A percentile compares a stretch with the other conserved stretches of the same genome.
Evolutionary conservation across 148 eudicot species (phyloP).

Genomic region (Talinum fruticosum): DNA sequence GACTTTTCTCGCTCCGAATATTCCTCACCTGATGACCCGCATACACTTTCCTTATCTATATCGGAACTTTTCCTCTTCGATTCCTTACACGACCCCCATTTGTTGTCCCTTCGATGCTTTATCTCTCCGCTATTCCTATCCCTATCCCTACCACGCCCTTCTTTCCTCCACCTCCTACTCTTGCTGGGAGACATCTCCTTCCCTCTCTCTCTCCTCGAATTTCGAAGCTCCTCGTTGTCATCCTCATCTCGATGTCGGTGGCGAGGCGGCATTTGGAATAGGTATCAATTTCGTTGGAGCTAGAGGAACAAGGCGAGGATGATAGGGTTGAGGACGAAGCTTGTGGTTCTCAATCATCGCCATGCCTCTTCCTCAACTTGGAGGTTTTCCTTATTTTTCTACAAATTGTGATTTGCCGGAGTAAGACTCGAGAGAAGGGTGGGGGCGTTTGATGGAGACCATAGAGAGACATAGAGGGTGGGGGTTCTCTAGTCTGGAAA

Average conservation of each 20-base stretch:
- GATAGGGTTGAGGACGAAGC: constrained; percentile 1
- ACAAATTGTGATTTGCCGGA: not conserved
- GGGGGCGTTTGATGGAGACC: not conserved
- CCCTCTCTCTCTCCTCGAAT: constrained; percentile 31
- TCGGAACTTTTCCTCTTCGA: constrained; percentile 37
- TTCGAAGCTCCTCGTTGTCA: constrained; percentile 6
- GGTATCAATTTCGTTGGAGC: constrained; percentile 10
- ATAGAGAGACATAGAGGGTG: not conserved
- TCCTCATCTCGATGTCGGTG: not conserved
- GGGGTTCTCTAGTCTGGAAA: too few relatives aligned
- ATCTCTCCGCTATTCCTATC: constrained; percentile 28
- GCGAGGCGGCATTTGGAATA: constrained; percentile 17
- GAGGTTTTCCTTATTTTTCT: constrained; percentile 19
- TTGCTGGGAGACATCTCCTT: constrained; percentile 14
- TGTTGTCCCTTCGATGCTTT: constrained; percentile 23
- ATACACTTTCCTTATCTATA: constrained; percentile 39
- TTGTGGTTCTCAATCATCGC: constrained; percentile 9
- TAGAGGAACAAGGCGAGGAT: constrained; percentile 11
- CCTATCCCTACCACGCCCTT: constrained; percentile 27
- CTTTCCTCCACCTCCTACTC: constrained; percentile 18
- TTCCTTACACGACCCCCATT: constrained; percentile 28
- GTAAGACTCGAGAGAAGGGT: not conserved
- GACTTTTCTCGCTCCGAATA: constrained; percentile 28
- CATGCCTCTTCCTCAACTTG: too few relatives aligned
- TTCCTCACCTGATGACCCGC: constrained; percentile 19